Conservation (phyloP, 805 yeast species). For the Suhomyces faveliae region DNA sequence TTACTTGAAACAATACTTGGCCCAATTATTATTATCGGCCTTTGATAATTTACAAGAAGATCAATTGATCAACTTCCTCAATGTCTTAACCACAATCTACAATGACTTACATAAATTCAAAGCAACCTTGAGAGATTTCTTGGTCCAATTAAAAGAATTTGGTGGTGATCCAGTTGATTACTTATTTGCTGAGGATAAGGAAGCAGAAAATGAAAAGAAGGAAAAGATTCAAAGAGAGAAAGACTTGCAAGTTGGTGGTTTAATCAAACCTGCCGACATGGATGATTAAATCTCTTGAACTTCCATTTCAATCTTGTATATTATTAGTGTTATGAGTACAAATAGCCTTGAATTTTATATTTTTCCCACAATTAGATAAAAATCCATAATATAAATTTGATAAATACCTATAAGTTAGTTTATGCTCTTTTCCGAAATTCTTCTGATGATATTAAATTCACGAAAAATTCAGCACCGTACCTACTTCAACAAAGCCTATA, state of each 20-base stretch:
- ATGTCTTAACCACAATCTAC: constrained; percentile 71
- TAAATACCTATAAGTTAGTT: background rate
- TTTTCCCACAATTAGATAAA: background rate
- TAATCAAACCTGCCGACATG: constrained; percentile 91
- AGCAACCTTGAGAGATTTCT: constrained; percentile 87
- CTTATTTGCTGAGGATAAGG: constrained; percentile 90
- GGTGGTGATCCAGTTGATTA: constrained; percentile 97
- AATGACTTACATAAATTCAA: constrained; percentile 73
- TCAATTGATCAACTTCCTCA: constrained; percentile 79
- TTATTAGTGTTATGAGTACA: background rate
- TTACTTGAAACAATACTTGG: constrained; percentile 77
- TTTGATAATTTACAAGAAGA: constrained; percentile 86
- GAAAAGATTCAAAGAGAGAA: constrained; percentile 69
- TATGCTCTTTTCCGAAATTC: background rate
- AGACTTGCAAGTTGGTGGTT: constrained; percentile 87
- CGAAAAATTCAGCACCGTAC: no score
- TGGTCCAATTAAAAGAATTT: constrained; percentile 90
- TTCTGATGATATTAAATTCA: no score
- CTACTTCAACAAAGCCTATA: no score
- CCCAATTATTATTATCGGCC: constrained; percentile 79
- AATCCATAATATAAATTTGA: no score
- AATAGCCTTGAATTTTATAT: background rate
- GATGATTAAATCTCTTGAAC: constrained; percentile 56
- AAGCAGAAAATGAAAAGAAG: constrained; percentile 68
- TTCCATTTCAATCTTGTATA: background rate